Evolutionary conservation across 225 moss, liverwort and hornwort genomes (phyloP).

Genomic region (Neckera pumila): DNA sequence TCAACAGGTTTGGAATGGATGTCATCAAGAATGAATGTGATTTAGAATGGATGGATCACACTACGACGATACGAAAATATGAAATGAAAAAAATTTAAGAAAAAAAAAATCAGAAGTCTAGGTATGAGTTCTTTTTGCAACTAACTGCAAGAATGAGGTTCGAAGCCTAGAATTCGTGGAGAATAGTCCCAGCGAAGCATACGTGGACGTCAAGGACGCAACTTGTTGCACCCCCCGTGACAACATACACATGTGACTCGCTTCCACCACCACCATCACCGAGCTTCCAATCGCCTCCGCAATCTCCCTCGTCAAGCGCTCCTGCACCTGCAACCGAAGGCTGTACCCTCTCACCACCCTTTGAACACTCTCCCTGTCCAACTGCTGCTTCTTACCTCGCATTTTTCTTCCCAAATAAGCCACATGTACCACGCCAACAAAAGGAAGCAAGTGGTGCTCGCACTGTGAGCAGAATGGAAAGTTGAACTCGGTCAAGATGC

Average conservation of each 20-base stretch:
- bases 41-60: constrained; percentile 27
- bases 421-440: constrained; percentile 72
- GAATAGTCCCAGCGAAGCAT: constrained; percentile 42
- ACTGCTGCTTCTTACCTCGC: constrained; percentile 6
- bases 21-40: constrained; percentile 16
- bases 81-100: not conserved
- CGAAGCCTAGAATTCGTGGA: constrained; percentile 27
- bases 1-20: constrained; percentile 1
- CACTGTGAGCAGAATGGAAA: constrained; percentile 78
- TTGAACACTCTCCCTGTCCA: constrained; percentile 55
- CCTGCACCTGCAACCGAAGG: constrained; percentile 88
- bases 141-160: constrained; percentile 32
- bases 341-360: constrained; percentile 78
- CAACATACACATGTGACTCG: constrained; percentile 95
- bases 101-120: not conserved
- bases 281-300: constrained; percentile 62
- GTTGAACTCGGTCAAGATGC: constrained; percentile 37
- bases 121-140: constrained; percentile 21
- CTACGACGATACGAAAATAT: constrained; percentile 1
- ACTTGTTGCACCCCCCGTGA: constrained; percentile 84
- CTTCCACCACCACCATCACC: constrained; percentile 90
- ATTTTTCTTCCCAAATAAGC: constrained; percentile 31
- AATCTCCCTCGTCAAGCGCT: constrained; percentile 83
- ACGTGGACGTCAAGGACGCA: constrained; percentile 33
- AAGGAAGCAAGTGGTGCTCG: constrained; percentile 92